phyloP scores from a whole-genome alignment of 257 asterid genomes.

The Ligustrum vulgare region DNA sequence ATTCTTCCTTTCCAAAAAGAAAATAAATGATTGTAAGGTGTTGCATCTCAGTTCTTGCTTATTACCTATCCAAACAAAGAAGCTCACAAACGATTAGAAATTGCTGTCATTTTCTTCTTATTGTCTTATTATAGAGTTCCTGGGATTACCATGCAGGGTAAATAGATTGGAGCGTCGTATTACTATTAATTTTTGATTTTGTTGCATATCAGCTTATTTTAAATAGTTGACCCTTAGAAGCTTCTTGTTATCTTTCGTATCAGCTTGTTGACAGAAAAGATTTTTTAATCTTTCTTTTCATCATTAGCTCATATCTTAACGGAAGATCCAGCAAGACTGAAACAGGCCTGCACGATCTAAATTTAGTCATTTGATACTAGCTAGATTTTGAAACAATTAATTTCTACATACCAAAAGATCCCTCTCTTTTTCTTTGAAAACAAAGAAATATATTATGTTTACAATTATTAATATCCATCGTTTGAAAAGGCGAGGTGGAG shows the following conservation, averaged over 20 bases:
- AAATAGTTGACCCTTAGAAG: background rate
- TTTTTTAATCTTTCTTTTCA: background rate
- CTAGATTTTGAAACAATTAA: background rate
- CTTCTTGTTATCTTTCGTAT: background rate
- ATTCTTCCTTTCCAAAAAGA: background rate
- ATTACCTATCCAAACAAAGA: background rate
- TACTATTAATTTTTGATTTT: background rate
- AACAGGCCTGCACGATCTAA: background rate
- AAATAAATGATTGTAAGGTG: background rate
- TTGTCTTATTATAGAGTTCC: background rate
- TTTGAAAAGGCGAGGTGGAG: no score
- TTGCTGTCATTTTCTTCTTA: background rate
- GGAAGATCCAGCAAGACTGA: background rate
- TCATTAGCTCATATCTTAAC: background rate
- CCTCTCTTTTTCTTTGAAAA: background rate
- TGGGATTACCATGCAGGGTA: background rate
- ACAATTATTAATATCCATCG: background rate
- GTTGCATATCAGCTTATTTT: background rate
- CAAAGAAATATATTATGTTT: background rate
- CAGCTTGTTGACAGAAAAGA: background rate
- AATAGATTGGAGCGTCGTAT: background rate
- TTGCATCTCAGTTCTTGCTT: slow-evolving; percentile 1
- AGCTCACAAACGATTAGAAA: background rate
- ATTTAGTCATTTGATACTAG: background rate
- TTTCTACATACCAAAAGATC: background rate